Conservation (phyloP, 768 basidiomycete species). For the Lentinula aciculospora region DNA sequence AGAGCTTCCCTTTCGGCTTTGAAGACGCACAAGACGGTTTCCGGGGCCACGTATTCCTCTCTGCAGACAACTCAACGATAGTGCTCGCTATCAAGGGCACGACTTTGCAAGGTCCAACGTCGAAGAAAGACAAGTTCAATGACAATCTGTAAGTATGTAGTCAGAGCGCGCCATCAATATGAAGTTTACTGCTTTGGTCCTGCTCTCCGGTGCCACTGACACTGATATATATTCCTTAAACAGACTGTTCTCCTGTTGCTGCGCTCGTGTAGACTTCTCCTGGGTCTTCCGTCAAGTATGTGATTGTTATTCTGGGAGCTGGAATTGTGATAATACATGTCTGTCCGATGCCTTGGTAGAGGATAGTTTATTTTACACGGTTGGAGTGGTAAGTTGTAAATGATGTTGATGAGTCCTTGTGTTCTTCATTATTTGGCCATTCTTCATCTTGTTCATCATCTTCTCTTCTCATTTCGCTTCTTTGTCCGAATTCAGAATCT, state of each 20-base stretch:
- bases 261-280: constrained; percentile 81
- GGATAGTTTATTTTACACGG: constrained; percentile 89
- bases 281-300: constrained; percentile 88
- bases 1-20: constrained; percentile 84
- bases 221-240: not conserved
- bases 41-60: constrained; percentile 84
- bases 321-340: constrained; percentile 77
- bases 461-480: not conserved
- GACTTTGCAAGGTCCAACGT: constrained; percentile 78
- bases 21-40: constrained; percentile 67
- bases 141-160: constrained; percentile 58
- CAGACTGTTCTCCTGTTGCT: constrained; percentile 83
- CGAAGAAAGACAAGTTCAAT: constrained; percentile 89
- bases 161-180: too few relatives aligned
- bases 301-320: constrained; percentile 70
- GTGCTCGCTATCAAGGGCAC: constrained; percentile 91
- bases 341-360: constrained; percentile 77
- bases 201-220: not conserved
- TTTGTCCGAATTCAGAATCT: constrained; percentile 67
- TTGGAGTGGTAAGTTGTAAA: constrained; percentile 65
- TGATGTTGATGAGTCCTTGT: not conserved
- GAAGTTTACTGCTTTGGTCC: not conserved
- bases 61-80: constrained; percentile 73
- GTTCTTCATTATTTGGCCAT: too few relatives aligned
- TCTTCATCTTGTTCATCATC: not conserved